Conservation (phyloP, 2,329 filamentous ascomycete species). For the Arthrobotrys iridis region DNA sequence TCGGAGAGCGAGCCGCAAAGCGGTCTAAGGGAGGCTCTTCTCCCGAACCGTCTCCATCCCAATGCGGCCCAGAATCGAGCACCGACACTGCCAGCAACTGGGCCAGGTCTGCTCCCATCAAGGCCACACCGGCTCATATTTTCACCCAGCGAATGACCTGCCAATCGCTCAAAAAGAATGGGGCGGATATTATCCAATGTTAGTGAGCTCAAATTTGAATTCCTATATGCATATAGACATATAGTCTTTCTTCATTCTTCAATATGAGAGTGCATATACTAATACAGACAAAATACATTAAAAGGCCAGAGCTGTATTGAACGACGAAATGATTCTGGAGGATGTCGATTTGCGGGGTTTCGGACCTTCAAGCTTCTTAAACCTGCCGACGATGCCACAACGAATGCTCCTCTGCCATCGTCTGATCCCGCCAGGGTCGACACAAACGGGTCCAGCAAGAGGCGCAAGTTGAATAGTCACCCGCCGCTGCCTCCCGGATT, state of each 20-base stretch:
- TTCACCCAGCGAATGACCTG: constrained; percentile 44
- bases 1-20: neutral
- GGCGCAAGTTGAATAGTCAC: constrained; percentile 18
- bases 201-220: too few relatives aligned
- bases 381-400: neutral
- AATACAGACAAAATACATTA: neutral
- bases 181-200: constrained; percentile 38
- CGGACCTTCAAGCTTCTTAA: constrained; percentile 53
- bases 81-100: neutral
- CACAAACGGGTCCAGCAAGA: constrained; percentile 9
- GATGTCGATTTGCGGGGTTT: constrained; percentile 55
- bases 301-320: constrained; percentile 56
- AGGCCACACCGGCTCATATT: constrained; percentile 23
- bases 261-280: too few relatives aligned
- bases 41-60: neutral
- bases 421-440: neutral
- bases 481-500: constrained; percentile 23
- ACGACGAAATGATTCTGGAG: constrained; percentile 52
- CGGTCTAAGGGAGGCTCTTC: neutral
- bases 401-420: neutral
- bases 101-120: neutral
- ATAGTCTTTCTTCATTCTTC: too few relatives aligned
- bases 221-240: too few relatives aligned
- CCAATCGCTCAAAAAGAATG: constrained; percentile 47
- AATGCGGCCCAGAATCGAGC: neutral